phyloP scores from a whole-genome alignment of 192 early-diverging fungal genomes.

The Coemansia sp. region DNA sequence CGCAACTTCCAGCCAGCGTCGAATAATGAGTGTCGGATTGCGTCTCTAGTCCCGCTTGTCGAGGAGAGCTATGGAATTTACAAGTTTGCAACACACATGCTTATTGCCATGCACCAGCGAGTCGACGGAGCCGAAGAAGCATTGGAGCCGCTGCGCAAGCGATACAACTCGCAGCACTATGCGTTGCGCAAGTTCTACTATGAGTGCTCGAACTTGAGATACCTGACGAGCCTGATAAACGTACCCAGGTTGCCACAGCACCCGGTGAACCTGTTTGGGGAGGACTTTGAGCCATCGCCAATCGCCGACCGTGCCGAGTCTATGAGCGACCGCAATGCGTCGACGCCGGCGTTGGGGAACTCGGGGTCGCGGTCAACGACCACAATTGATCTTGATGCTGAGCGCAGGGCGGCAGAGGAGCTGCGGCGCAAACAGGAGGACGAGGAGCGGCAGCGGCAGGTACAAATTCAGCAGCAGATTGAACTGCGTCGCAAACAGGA shows the following conservation, averaged over 20 bases:
- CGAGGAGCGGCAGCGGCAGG: slow-evolving; percentile 58
- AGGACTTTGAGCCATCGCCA: slow-evolving; percentile 65
- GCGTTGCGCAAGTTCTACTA: slow-evolving; percentile 86
- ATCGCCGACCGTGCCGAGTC: slow-evolving; percentile 55
- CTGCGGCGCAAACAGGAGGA: slow-evolving; percentile 67
- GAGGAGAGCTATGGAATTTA: slow-evolving; percentile 96
- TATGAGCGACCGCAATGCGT: slow-evolving; percentile 19
- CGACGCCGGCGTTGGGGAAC: slow-evolving; percentile 49
- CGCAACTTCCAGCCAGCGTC: slow-evolving; percentile 72
- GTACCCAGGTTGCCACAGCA: slow-evolving; percentile 82
- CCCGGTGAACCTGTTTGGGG: slow-evolving; percentile 77
- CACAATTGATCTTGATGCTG: slow-evolving; percentile 63
- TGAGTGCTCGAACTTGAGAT: slow-evolving; percentile 84
- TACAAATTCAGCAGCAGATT: slow-evolving; percentile 55
- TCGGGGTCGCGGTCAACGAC: slow-evolving; percentile 53
- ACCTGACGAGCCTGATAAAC: slow-evolving; percentile 89
- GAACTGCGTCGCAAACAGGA: slow-evolving; percentile 62
- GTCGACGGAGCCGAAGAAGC: slow-evolving; percentile 74
- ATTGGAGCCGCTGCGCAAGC: slow-evolving; percentile 79
- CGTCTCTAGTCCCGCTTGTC: slow-evolving; percentile 93
- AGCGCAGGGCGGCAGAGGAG: slow-evolving; percentile 60
- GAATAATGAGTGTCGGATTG: slow-evolving; percentile 94
- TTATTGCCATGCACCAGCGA: slow-evolving; percentile 85
- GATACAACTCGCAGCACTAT: slow-evolving; percentile 86
- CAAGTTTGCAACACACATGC: slow-evolving; percentile 92